These are phyloP conservation scores for Rhodosporidiobolus odoratus DNA, from an alignment of 768 basidiomycete species.

Conservation along the genomic window DNA sequence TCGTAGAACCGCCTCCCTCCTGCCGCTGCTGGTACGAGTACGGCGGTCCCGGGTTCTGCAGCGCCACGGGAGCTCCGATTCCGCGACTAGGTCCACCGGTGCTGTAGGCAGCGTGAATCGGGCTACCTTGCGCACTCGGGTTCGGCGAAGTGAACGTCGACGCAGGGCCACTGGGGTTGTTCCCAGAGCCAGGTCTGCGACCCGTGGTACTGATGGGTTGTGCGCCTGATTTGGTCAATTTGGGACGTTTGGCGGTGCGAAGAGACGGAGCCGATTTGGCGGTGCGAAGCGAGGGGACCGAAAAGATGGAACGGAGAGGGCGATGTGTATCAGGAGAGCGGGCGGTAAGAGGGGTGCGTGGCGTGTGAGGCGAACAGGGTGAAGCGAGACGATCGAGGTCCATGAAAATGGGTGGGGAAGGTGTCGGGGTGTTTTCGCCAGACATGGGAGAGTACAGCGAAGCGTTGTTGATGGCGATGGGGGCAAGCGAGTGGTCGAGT, in stretches of 20 bases:
- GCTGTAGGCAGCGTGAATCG: conserved; percentile 21
- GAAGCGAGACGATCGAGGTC: background rate
- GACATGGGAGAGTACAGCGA: background rate
- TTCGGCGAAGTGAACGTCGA: background rate
- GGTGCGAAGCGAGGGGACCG: conserved; percentile 1
- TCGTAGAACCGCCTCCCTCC: background rate
- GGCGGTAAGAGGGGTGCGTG: background rate
- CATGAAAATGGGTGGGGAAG: background rate
- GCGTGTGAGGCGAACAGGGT: background rate
- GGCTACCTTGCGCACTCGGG: background rate
- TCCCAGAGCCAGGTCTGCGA: conserved; percentile 12
- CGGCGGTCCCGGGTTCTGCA: background rate
- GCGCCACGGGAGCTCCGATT: conserved; percentile 7
- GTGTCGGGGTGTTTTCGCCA: background rate
- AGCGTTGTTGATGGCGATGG: background rate
- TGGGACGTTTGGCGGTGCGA: conserved; percentile 19
- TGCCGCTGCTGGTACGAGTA: conserved; percentile 7
- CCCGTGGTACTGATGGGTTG: conserved; percentile 21
- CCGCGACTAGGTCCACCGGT: background rate
- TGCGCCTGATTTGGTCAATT: conserved; percentile 29
- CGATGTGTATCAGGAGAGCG: background rate
- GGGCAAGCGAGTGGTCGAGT: background rate
- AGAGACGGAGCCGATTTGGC: conserved; percentile 11
- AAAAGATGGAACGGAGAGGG: background rate
- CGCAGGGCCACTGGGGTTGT: background rate